Conservation (phyloP, 495 filamentous ascomycete genomes). For the Viridothelium virens region DNA sequence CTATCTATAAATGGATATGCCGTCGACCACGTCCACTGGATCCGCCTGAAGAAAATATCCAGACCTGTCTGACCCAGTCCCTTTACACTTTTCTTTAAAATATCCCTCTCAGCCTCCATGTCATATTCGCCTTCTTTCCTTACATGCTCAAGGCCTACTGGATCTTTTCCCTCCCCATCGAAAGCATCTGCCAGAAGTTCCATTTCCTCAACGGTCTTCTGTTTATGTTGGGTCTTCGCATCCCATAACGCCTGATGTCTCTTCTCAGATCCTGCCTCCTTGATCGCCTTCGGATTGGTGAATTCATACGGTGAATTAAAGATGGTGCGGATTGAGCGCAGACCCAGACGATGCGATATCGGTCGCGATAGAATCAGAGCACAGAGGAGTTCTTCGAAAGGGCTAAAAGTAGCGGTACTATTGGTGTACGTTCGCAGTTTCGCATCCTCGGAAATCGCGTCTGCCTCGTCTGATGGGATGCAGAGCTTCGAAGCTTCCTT, state of each 20-base stretch:
- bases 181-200: constrained; percentile 20
- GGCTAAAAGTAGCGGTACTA: constrained; percentile 21
- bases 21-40: constrained; percentile 30
- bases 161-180: constrained; percentile 18
- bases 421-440: constrained; percentile 27
- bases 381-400: constrained; percentile 34
- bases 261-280: constrained; percentile 25
- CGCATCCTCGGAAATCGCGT: constrained; percentile 21
- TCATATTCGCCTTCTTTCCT: constrained; percentile 17
- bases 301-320: constrained; percentile 33
- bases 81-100: constrained; percentile 27
- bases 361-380: constrained; percentile 33
- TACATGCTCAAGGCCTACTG: constrained; percentile 14
- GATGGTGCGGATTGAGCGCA: constrained; percentile 33
- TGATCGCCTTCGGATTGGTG: constrained; percentile 26
- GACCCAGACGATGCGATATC: constrained; percentile 31
- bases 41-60: constrained; percentile 31
- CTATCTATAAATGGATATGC: constrained; percentile 33
- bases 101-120: constrained; percentile 16
- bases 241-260: constrained; percentile 30
- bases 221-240: constrained; percentile 28
- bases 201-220: constrained; percentile 22
- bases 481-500: constrained; percentile 24
- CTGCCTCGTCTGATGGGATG: constrained; percentile 31
- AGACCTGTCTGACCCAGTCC: constrained; percentile 33